These are phyloP conservation scores for Bothriochloa decipiens DNA, from an alignment of 176 grass and related monocot genomes.

Conservation along the genomic window DNA sequence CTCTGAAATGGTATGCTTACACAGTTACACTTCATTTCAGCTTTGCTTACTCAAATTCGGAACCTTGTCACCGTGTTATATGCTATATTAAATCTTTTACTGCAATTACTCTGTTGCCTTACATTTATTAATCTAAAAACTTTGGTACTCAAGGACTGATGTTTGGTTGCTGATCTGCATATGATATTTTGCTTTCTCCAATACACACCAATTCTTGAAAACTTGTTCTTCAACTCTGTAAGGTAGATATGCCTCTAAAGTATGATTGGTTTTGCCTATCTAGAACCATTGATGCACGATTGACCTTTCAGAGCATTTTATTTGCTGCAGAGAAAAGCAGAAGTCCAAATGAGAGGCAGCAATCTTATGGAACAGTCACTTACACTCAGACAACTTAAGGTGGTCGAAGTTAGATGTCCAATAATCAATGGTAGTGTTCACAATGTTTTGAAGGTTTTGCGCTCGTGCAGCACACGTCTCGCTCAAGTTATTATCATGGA, in stretches of 20 bases:
- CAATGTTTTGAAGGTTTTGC: not conserved
- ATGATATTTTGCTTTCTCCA: not conserved
- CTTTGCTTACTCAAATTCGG: not conserved
- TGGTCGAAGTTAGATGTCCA: not conserved
- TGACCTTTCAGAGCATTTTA: not conserved
- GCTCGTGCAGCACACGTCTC: not conserved
- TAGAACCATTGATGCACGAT: not conserved
- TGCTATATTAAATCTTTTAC: not conserved
- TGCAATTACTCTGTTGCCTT: not conserved
- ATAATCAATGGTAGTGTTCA: not conserved
- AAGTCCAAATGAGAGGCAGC: not conserved
- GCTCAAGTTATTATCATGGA: not conserved
- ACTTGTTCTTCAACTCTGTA: too few species aligned
- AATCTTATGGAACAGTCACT: not conserved
- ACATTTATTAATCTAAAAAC: too few species aligned
- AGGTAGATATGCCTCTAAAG: too few species aligned
- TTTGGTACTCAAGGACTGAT: too few species aligned
- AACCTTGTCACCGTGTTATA: not conserved
- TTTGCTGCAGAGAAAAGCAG: not conserved
- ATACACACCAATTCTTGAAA: not conserved
- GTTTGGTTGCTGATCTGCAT: not conserved
- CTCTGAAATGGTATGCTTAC: not conserved
- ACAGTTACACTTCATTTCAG: not conserved
- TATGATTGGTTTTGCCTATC: not conserved
- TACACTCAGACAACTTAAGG: not conserved